Evolutionary conservation across 805 yeast genomes (phyloP).

Genomic region (Cyberlindnera petersonii): DNA sequence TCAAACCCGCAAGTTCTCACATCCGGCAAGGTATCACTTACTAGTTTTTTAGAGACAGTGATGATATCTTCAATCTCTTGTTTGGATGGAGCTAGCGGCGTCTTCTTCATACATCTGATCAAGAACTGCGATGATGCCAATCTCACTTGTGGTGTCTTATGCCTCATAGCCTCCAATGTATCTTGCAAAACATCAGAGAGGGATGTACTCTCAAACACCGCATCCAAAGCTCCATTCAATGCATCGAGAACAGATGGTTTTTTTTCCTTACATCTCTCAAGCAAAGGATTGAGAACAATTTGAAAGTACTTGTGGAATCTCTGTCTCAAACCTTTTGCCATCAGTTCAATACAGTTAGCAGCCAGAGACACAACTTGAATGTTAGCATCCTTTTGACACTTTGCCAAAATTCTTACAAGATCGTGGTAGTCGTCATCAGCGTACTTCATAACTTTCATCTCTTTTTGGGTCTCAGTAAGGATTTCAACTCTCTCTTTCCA

Average conservation of each 20-base stretch:
- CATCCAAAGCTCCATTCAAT: slow-evolving; percentile 60
- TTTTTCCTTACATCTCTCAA: slow-evolving; percentile 87
- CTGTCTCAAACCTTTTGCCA: slow-evolving; percentile 63
- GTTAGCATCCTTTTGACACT: slow-evolving; percentile 83
- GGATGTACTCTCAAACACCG: slow-evolving; percentile 50
- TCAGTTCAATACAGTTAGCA: slow-evolving; percentile 54
- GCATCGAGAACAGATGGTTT: slow-evolving; percentile 75
- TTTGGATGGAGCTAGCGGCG: slow-evolving; percentile 45
- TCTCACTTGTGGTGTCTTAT: slow-evolving; percentile 81
- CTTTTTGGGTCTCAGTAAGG: slow-evolving; percentile 54
- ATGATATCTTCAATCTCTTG: slow-evolving; percentile 56
- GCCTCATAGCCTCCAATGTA: slow-evolving; percentile 53
- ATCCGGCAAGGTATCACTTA: slow-evolving; percentile 80
- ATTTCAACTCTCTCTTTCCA: slow-evolving; percentile 95
- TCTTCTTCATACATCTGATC: slow-evolving; percentile 54
- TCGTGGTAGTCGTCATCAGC: slow-evolving; percentile 62
- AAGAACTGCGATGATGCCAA: slow-evolving; percentile 66
- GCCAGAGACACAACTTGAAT: slow-evolving; percentile 81
- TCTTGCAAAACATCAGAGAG: slow-evolving; percentile 57
- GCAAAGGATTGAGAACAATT: slow-evolving; percentile 52
- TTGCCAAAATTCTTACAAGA: slow-evolving; percentile 60
- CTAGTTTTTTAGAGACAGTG: slow-evolving; percentile 53
- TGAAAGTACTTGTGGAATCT: slow-evolving; percentile 52
- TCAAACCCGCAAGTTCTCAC: slow-evolving; percentile 76
- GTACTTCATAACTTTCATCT: slow-evolving; percentile 50